phyloP scores from a whole-genome alignment of 106 monocot genomes.

The Gastrodia elata region DNA sequence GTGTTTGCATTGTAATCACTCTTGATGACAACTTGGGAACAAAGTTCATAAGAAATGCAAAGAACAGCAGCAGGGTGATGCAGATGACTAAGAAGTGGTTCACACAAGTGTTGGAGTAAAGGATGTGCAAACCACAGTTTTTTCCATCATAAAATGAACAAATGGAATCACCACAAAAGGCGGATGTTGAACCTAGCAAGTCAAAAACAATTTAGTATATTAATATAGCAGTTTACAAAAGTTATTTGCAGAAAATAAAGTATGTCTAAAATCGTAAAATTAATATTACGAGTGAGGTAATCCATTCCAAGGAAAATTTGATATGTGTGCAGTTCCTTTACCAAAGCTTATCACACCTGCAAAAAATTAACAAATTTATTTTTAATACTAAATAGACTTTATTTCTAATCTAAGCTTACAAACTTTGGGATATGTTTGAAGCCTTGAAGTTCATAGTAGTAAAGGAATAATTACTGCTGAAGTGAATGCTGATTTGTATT shows the following conservation, averaged over 20 bases:
- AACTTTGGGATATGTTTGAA: background rate
- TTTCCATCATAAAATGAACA: slow-evolving; percentile 15
- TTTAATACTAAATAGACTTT: background rate
- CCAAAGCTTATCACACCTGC: background rate
- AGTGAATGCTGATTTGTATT: background rate
- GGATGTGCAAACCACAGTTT: slow-evolving; percentile 13
- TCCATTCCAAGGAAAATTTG: slow-evolving; percentile 8
- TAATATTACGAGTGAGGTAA: slow-evolving; percentile 16
- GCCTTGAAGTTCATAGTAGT: background rate
- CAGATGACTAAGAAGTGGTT: slow-evolving; percentile 36
- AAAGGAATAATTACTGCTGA: background rate
- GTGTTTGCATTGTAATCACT: background rate
- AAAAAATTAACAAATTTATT: background rate
- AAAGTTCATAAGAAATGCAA: slow-evolving; percentile 20
- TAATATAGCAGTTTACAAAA: background rate
- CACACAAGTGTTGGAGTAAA: slow-evolving; percentile 23
- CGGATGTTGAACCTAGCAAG: slow-evolving; percentile 17
- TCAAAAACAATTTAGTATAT: background rate
- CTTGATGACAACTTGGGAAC: slow-evolving; percentile 13
- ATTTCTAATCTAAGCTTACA: slow-evolving; percentile 3
- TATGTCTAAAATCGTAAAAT: background rate
- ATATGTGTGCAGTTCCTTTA: slow-evolving; percentile 1
- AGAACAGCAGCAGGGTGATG: slow-evolving; percentile 23
- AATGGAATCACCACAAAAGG: slow-evolving; percentile 26
- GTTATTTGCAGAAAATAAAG: background rate